Evolutionary conservation across 768 basidiomycete genomes (phyloP), one percentile per base, ranked within the genome.

Genomic region (Leccinum olivaceopallidum): DNA sequence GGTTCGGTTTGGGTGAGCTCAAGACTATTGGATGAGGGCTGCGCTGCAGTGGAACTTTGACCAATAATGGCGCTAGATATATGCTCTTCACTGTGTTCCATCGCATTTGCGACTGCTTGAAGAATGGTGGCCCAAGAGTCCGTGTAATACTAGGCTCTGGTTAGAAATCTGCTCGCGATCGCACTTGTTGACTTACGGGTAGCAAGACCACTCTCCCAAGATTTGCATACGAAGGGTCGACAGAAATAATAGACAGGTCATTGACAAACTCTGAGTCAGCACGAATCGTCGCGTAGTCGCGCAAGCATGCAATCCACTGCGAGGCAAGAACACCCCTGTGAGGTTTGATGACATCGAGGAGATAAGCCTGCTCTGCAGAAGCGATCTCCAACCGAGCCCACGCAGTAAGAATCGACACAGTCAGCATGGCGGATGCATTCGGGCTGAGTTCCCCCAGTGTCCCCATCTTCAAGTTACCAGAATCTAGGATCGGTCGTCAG

Each of bases 381-480:
- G 95, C 87, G 4, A 94, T 83, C 69, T 94, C 85, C 16, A 99
- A 79, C 70, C 96, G 89, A 7, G 95, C 95, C 96, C 96, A 99
- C 1, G 95, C 96, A 2, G 94, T 91, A 39, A 98, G 77, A 1
- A 92, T 91, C 2, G 95, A 94, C 26, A 98, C 90, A 56, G 94
- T 85, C 53, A 99, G 77, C 92, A 97, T 96, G 42, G 94, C 89
- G 0, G 94, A 92, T 4, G 95, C 96, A 67, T 98, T 98, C 5
- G 95, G 92, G 61, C 94, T 92, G 12, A 95, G 79, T 69, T 96
- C 88, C 18, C 85, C 86, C 0, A 92, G 85, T 62, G 94, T 92
- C 2, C 96, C 96, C 20, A 97, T 81, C 7, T 91, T 88, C 5
- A 94, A 73, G 80, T 88, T 92, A 3, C 90, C 90, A 6, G 90